These are phyloP conservation scores for Rhododendron molle DNA, from an alignment of 148 eudicot genomes.

Conservation along the genomic window DNA sequence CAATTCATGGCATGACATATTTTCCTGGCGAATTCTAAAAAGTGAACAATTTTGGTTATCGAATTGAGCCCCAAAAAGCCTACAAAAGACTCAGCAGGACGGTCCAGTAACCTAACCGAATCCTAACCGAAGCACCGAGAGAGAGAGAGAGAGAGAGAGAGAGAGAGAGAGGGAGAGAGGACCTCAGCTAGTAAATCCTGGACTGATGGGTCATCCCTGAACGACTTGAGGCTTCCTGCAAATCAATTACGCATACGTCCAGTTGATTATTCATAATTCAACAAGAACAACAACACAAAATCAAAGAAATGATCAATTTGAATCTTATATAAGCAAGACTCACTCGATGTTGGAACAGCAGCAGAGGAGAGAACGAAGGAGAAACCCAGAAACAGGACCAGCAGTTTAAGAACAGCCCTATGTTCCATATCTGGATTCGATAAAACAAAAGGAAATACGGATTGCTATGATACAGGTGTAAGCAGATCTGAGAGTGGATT, in stretches of 20 bases:
- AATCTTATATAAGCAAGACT: not conserved
- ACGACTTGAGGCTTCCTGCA: conserved; percentile 19
- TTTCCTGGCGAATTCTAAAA: not conserved
- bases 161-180: not conserved
- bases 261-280: not conserved
- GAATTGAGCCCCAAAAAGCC: too few relatives aligned
- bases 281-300: not conserved
- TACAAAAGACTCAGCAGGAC: not conserved
- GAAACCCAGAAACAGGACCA: conserved; percentile 13
- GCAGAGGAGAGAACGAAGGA: conserved; percentile 18
- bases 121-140: too few relatives aligned
- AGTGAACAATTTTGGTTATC: not conserved
- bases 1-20: not conserved
- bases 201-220: not conserved
- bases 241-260: not conserved
- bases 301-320: not conserved
- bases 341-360: conserved; percentile 25
- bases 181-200: conserved; percentile 17
- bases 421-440: not conserved
- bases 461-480: not conserved
- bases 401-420: not conserved
- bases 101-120: too few relatives aligned
- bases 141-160: not conserved
- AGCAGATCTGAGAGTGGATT: not conserved
- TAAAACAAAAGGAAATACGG: too few relatives aligned